Conservation (phyloP, 2,329 filamentous ascomycete species). For the Trichoderma koningiopsis region DNA sequence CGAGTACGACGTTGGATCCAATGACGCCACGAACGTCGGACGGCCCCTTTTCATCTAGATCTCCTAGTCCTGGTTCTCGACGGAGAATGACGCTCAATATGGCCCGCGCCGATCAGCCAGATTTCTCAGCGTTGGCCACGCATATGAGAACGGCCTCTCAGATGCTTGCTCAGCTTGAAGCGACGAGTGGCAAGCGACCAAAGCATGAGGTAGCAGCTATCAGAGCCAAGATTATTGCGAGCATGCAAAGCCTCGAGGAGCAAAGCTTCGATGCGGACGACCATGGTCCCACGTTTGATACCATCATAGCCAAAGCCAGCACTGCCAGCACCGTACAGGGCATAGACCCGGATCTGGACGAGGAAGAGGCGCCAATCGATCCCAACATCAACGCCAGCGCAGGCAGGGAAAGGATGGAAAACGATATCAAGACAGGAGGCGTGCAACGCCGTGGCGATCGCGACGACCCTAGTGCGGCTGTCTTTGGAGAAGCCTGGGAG, state of each 20-base stretch:
- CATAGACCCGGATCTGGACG: constrained; percentile 55
- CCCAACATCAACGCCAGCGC: constrained; percentile 66
- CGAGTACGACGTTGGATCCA: constrained; percentile 61
- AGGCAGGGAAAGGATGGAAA: constrained; percentile 83
- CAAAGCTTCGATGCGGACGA: constrained; percentile 80
- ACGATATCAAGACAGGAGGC: constrained; percentile 83
- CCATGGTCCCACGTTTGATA: constrained; percentile 74
- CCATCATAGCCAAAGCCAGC: constrained; percentile 72
- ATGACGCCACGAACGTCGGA: constrained; percentile 70
- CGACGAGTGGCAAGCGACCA: constrained; percentile 77
- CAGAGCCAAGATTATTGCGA: constrained; percentile 82
- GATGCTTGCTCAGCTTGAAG: constrained; percentile 82
- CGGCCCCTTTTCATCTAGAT: constrained; percentile 68
- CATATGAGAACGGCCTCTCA: constrained; percentile 87
- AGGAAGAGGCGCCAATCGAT: constrained; percentile 59
- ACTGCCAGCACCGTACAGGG: constrained; percentile 50
- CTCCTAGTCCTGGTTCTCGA: constrained; percentile 64
- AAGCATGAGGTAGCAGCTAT: constrained; percentile 81
- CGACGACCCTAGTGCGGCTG: constrained; percentile 82
- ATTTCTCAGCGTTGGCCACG: constrained; percentile 79
- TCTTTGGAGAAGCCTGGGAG: constrained; percentile 85
- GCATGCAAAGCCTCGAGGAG: constrained; percentile 85
- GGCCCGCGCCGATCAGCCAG: constrained; percentile 67
- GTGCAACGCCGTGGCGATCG: constrained; percentile 79
- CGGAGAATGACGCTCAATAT: constrained; percentile 63